Percentiles rank a stretch among this genome's conserved stretches.
Evolutionary conservation across 106 monocot genomes (phyloP).

Genomic region (Triglochin maritima): DNA sequence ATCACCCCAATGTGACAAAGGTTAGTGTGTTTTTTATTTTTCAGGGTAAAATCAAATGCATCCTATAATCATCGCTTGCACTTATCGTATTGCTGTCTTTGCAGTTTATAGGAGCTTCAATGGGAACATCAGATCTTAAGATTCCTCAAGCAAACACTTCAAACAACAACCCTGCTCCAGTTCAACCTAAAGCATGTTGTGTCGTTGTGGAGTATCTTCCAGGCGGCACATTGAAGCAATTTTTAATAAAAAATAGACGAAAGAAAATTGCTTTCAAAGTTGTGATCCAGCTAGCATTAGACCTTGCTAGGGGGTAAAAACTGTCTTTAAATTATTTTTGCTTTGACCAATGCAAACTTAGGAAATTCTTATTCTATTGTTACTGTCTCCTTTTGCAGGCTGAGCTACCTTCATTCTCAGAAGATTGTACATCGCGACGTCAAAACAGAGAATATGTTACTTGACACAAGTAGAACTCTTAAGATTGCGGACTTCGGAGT

Average conservation of each 20-base stretch:
- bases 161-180: constrained; percentile 6
- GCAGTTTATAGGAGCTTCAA: constrained; percentile 80
- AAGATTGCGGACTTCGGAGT: constrained; percentile 98
- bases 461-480: constrained; percentile 29
- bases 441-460: constrained; percentile 79
- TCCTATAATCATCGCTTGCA: not conserved
- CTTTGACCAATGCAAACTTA: not conserved
- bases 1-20: constrained; percentile 73
- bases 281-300: constrained; percentile 74
- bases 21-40: constrained; percentile 14
- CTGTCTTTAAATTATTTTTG: not conserved
- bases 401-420: constrained; percentile 73
- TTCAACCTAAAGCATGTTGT: constrained; percentile 68
- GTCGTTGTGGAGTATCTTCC: constrained; percentile 83
- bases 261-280: constrained; percentile 56
- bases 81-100: not conserved
- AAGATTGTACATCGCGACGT: constrained; percentile 90
- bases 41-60: not conserved
- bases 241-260: constrained; percentile 57
- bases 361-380: not conserved
- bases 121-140: constrained; percentile 62
- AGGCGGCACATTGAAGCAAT: constrained; percentile 79
- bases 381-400: constrained; percentile 20
- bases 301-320: constrained; percentile 65
- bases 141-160: constrained; percentile 33